Evolutionary conservation across 441 rosid genomes (phyloP).

Genomic region (Metrosideros polymorpha): DNA sequence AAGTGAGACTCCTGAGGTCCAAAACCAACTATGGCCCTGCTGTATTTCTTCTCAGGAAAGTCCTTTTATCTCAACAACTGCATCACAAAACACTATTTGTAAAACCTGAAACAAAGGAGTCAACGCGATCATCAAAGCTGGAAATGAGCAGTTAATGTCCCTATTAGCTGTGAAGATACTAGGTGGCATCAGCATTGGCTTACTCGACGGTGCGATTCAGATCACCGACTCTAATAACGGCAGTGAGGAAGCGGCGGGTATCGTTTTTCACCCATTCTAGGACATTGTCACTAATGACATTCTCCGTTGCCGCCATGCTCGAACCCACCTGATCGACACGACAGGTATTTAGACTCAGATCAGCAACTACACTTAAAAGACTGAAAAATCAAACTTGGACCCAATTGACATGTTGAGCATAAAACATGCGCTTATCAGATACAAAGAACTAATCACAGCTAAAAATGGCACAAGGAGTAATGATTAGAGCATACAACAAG

Average conservation of each 20-base stretch:
- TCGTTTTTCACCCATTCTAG: slow-evolving; percentile 8
- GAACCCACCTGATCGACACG: too few species aligned
- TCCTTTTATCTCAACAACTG: slow-evolving; percentile 3
- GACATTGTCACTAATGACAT: too few species aligned
- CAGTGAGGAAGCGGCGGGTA: neutral
- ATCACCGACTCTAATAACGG: slow-evolving; percentile 6
- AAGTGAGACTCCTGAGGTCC: too few species aligned
- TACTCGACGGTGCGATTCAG: too few species aligned
- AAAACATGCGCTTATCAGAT: neutral
- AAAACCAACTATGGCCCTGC: too few species aligned
- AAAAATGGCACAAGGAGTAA: neutral
- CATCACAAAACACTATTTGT: slow-evolving; percentile 7
- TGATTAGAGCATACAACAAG: neutral
- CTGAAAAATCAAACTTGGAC: neutral
- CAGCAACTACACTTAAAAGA: too few species aligned
- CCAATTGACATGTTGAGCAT: neutral
- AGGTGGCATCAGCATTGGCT: neutral
- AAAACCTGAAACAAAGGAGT: neutral
- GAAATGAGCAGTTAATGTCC: neutral
- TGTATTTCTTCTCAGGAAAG: too few species aligned
- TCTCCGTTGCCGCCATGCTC: too few species aligned
- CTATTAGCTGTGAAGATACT: neutral
- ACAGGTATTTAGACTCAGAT: too few species aligned
- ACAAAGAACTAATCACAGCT: too few species aligned
- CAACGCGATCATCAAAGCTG: neutral